Conservation (phyloP, 169 alveolate genomes). For the Plasmodium gaboni region DNA sequence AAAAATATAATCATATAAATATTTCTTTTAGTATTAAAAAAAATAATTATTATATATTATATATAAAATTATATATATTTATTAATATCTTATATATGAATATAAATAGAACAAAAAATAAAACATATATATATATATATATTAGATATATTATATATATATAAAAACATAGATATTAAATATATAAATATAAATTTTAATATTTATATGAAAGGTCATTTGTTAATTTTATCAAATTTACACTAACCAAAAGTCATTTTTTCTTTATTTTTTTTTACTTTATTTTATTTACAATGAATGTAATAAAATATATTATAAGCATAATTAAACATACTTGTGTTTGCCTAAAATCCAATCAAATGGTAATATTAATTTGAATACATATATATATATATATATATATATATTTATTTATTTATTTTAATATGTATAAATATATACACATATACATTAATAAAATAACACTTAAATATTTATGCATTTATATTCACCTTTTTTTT, state of each 20-base stretch:
- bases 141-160: not conserved
- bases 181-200: slow-evolving; percentile 3
- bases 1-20: too few species aligned
- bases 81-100: too few species aligned
- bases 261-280: slow-evolving; percentile 2
- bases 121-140: too few species aligned
- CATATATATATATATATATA: not conserved
- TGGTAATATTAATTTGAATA: slow-evolving; percentile 23
- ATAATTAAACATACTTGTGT: slow-evolving; percentile 8
- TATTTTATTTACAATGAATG: slow-evolving; percentile 20
- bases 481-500: not conserved
- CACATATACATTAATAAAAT: not conserved
- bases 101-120: too few species aligned
- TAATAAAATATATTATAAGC: slow-evolving; percentile 3
- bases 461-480: too few species aligned
- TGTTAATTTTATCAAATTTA: not conserved
- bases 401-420: not conserved
- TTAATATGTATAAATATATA: not conserved
- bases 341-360: slow-evolving; percentile 51
- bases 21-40: too few species aligned
- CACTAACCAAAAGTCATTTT: not conserved
- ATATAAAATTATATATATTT: too few species aligned
- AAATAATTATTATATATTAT: too few species aligned
- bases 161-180: not conserved
- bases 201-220: not conserved